Conservation (phyloP, 257 asterid genomes). For the Plantago elongata region DNA sequence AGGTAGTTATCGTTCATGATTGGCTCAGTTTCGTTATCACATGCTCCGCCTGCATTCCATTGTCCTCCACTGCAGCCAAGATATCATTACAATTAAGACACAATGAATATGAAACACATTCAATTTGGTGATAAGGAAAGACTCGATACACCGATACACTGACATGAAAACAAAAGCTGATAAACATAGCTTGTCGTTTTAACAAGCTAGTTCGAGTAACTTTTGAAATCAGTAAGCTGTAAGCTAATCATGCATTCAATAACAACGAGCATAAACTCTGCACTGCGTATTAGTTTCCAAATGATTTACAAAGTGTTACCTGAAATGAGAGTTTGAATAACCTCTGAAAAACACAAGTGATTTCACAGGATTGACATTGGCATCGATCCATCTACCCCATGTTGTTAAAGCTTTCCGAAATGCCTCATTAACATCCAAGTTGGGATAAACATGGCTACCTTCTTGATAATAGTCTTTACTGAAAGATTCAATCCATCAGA, state of each 20-base stretch:
- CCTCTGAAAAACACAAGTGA: slow-evolving; percentile 64
- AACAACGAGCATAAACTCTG: no score
- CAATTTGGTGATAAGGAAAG: background rate
- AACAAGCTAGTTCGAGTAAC: no score
- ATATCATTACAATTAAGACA: background rate
- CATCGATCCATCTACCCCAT: slow-evolving; percentile 77
- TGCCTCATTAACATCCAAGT: slow-evolving; percentile 55
- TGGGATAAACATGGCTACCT: slow-evolving; percentile 56
- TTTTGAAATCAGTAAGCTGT: no score
- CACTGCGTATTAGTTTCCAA: background rate
- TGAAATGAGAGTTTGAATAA: slow-evolving; percentile 69
- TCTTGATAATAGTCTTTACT: slow-evolving; percentile 81
- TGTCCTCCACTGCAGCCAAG: slow-evolving; percentile 57
- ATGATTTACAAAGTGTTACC: slow-evolving; percentile 27
- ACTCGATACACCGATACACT: no score
- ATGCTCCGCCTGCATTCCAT: slow-evolving; percentile 76
- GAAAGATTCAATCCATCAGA: slow-evolving; percentile 15
- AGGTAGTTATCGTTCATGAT: slow-evolving; percentile 58
- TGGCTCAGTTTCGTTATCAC: slow-evolving; percentile 65
- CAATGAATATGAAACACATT: background rate
- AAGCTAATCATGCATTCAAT: no score
- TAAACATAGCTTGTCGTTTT: no score
- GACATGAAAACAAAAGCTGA: no score
- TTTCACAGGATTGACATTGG: slow-evolving; percentile 43
- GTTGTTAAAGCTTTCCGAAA: slow-evolving; percentile 67